A percentile compares a stretch with the other conserved stretches of the same genome.
Conservation (phyloP, 352 stramenopile genomes). For the Phytopythium sindhum region DNA sequence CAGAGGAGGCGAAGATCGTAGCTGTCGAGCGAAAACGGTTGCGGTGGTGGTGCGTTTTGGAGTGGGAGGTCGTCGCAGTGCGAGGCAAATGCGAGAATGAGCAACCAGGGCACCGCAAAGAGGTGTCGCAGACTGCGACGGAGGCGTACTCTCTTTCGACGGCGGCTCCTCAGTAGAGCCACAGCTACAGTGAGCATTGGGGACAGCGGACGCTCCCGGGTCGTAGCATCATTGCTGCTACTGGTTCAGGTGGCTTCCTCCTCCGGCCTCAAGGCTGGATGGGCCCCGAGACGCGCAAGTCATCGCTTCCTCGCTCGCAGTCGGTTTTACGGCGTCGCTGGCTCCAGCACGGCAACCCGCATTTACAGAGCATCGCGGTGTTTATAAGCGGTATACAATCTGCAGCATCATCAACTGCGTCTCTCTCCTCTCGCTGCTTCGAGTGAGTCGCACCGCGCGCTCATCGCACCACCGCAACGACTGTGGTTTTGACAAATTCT, state of each 20-base stretch:
- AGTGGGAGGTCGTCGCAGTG: neutral
- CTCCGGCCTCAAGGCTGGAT: neutral
- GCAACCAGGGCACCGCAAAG: neutral
- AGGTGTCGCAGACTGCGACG: neutral
- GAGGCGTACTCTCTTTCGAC: neutral
- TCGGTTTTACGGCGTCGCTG: neutral
- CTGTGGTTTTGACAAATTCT: neutral
- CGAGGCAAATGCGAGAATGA: conserved; percentile 6
- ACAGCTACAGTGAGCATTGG: neutral
- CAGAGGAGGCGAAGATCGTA: neutral
- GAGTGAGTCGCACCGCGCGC: neutral
- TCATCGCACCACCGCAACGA: neutral
- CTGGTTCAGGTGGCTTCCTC: too few relatives aligned
- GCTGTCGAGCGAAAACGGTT: neutral
- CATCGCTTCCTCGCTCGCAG: neutral
- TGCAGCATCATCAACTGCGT: neutral
- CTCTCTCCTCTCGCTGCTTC: neutral
- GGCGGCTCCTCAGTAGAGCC: neutral
- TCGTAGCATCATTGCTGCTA: too few relatives aligned
- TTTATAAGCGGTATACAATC: neutral
- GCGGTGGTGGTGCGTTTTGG: neutral
- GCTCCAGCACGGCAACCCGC: neutral
- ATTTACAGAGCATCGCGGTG: neutral
- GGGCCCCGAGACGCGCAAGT: too few relatives aligned
- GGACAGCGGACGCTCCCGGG: neutral